Evolutionary conservation across 768 basidiomycete genomes (phyloP).

Genomic region (Lactifluus rugatus): DNA sequence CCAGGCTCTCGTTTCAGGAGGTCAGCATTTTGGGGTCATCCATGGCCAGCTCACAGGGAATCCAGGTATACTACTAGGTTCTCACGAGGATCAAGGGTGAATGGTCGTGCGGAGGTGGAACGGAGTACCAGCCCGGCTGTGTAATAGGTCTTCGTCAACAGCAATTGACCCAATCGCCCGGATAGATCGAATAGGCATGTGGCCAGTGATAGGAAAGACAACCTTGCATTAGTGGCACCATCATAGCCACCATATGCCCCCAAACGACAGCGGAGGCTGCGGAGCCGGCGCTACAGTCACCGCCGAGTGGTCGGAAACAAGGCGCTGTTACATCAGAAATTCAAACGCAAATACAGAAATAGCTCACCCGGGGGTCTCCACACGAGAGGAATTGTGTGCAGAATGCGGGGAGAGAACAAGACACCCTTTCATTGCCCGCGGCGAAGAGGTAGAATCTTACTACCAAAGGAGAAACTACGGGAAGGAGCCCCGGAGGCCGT

Average conservation of each 20-base stretch:
- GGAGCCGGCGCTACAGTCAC: not conserved
- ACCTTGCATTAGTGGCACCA: not conserved
- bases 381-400: no score
- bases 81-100: not conserved
- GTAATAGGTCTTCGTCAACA: not conserved
- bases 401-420: not conserved
- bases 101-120: not conserved
- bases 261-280: not conserved
- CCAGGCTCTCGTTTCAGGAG: not conserved
- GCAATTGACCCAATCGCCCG: constrained; percentile 7
- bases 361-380: not conserved
- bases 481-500: not conserved
- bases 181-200: not conserved
- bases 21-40: not conserved
- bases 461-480: not conserved
- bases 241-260: not conserved
- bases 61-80: not conserved
- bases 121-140: not conserved
- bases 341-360: not conserved
- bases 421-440: not conserved
- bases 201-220: not conserved
- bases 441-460: not conserved
- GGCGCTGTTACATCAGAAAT: not conserved
- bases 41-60: not conserved
- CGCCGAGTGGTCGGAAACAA: not conserved